These are phyloP conservation scores for Tulasnella calospora DNA, from an alignment of 768 basidiomycete species.

Conservation along the genomic window DNA sequence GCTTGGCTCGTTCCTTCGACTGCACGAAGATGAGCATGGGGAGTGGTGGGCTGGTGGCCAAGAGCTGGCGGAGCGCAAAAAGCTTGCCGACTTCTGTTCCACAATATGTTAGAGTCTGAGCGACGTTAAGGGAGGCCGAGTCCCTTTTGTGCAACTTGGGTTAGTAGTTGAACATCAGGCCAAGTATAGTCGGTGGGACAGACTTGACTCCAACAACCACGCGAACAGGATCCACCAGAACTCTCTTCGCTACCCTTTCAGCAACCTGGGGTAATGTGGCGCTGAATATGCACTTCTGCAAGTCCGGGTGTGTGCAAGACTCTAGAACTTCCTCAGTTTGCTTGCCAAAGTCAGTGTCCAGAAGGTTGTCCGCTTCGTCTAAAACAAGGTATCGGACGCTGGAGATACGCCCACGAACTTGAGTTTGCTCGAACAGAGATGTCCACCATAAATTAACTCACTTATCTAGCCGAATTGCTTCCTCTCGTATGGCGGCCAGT, in stretches of 20 bases:
- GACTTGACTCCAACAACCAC: slow-evolving; percentile 97
- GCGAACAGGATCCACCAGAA: slow-evolving; percentile 80
- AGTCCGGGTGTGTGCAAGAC: slow-evolving; percentile 58
- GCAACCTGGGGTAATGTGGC: slow-evolving; percentile 87
- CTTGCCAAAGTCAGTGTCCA: slow-evolving; percentile 80
- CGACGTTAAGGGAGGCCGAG: slow-evolving; percentile 85
- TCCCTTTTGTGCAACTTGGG: slow-evolving; percentile 52
- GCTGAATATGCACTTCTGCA: slow-evolving; percentile 89
- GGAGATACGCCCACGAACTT: background rate
- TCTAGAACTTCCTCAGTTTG: slow-evolving; percentile 85
- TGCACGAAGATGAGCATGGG: slow-evolving; percentile 93
- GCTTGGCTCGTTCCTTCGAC: slow-evolving; percentile 52
- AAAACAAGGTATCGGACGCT: slow-evolving; percentile 83
- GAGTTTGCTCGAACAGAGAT: slow-evolving; percentile 16
- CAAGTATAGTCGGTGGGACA: slow-evolving; percentile 34
- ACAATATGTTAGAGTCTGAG: slow-evolving; percentile 85
- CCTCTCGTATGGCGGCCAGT: slow-evolving; percentile 70
- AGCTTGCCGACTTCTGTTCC: slow-evolving; percentile 93
- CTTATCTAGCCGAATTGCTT: slow-evolving; percentile 65
- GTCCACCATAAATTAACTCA: slow-evolving; percentile 39
- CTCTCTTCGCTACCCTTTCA: slow-evolving; percentile 80
- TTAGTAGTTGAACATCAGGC: background rate
- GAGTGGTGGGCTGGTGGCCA: slow-evolving; percentile 56
- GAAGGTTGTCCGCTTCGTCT: slow-evolving; percentile 87
- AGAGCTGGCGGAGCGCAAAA: slow-evolving; percentile 74